Evolutionary conservation across 331 rosid genomes (phyloP), one percentile per base, ranked within the genome.

Genomic region (Malus hybrid): DNA sequence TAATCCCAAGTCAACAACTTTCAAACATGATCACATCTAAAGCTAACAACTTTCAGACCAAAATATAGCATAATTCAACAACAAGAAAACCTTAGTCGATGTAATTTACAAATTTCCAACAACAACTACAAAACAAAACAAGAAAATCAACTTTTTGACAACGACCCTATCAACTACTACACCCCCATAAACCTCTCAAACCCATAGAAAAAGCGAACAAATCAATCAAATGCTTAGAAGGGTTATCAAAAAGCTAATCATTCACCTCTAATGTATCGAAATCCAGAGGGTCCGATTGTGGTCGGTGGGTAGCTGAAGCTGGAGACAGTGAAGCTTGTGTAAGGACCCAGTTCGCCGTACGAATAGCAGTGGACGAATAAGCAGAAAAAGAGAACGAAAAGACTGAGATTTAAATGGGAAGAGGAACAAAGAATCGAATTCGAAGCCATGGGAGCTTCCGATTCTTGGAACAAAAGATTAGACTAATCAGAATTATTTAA

Each of bases 201-300:
- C 55, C 11, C 73, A 75, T 12, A 8, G 19, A 71, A 74, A 9
- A 26, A 24, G 12, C 52, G 61, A 74, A 48, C 5, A 7, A 77
- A 68, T 72, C 44, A 71, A 73, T 12, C 64, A 61, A 55, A 66
- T 1, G 20, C 53, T 68, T 16, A 81, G 81, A 83, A 80, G 77
- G 79, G 82, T 82, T 2, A 52, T 28, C 0, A 16, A 4, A 22
- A 76, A 81, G 8, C 9, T 24, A 69, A 18, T 33, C 9, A 65
- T 70, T 13, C 18, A 94, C 99, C 99, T 89, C 99, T 85, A 70
- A 92, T 89, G 74, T 92, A 95, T 7, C 88, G 95, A 22, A 83
- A 85, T 68, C 85, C 93, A 83, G 81, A 95, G 72, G 89, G 86
- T 75, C 71, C 75, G 77, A 95, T 78, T 13, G 82, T 68, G 26